These are phyloP conservation scores for Bolboschoenus planiculmis DNA, from an alignment of 176 grass and related monocot genomes.

Conservation along the genomic window DNA sequence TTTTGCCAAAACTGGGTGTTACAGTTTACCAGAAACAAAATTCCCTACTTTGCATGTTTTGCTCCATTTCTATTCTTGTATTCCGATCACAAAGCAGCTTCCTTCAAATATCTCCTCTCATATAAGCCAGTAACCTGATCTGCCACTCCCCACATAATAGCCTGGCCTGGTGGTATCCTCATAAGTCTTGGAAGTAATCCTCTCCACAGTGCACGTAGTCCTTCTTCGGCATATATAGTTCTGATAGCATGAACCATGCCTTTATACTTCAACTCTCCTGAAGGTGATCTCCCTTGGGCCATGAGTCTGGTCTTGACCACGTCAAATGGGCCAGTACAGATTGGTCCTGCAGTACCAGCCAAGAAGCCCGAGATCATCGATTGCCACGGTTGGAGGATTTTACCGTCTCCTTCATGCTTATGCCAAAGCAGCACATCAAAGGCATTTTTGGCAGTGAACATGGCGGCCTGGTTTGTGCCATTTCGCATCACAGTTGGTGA, in stretches of 20 bases:
- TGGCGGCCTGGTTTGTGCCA: constrained; percentile 92
- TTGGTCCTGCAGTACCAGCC: constrained; percentile 82
- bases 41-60: neutral
- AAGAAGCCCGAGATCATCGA: constrained; percentile 96
- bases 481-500: constrained; percentile 90
- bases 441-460: constrained; percentile 94
- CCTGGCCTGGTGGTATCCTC: constrained; percentile 99
- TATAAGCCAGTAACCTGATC: constrained; percentile 94
- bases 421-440: constrained; percentile 85
- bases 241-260: constrained; percentile 75
- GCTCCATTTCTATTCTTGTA: neutral
- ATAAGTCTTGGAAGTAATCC: constrained; percentile 91
- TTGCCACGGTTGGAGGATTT: constrained; percentile 80
- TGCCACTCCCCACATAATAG: constrained; percentile 92
- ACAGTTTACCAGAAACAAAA: neutral
- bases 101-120: constrained; percentile 50
- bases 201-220: constrained; percentile 71
- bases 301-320: constrained; percentile 91
- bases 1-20: constrained; percentile 17
- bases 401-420: constrained; percentile 86
- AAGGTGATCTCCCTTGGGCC: constrained; percentile 54
- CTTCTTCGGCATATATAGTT: constrained; percentile 79
- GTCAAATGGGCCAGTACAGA: constrained; percentile 91
- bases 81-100: constrained; percentile 31
- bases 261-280: constrained; percentile 61